Conservation (phyloP, 257 asterid species). For the Ophiorrhiza pumila region DNA sequence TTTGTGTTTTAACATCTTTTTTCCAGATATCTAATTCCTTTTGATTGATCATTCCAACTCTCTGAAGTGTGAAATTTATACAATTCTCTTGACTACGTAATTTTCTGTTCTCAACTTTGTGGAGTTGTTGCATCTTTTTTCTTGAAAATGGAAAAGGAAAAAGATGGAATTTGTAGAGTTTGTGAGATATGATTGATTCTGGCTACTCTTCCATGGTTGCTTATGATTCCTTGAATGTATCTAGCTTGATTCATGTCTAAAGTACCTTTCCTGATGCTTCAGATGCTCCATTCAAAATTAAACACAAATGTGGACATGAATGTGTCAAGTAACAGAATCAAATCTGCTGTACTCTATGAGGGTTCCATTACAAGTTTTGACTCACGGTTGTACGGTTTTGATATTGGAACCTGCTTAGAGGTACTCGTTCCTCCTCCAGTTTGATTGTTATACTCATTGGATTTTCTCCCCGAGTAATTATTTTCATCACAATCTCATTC, state of each 20-base stretch:
- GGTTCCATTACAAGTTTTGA: slow-evolving; percentile 76
- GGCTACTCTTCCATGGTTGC: neutral
- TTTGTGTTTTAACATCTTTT: neutral
- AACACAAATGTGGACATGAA: slow-evolving; percentile 40
- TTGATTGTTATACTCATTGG: neutral
- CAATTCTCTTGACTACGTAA: neutral
- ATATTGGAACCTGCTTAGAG: slow-evolving; percentile 98
- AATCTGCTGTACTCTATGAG: slow-evolving; percentile 61
- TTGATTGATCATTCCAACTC: neutral
- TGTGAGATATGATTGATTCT: neutral
- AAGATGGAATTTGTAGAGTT: neutral
- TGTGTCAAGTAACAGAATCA: slow-evolving; percentile 43
- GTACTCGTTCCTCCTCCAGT: slow-evolving; percentile 33
- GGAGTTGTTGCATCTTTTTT: neutral
- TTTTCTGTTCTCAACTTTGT: neutral
- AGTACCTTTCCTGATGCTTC: slow-evolving; percentile 20
- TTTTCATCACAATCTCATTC: neutral
- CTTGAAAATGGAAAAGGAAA: neutral
- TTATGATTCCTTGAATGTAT: neutral
- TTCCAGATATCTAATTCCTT: neutral
- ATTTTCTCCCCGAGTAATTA: neutral
- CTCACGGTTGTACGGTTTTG: slow-evolving; percentile 64
- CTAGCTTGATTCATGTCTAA: neutral
- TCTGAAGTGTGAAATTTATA: neutral
- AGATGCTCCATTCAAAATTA: slow-evolving; percentile 76